Evolutionary conservation across 2,329 filamentous ascomycete species (phyloP), one percentile per base, ranked within the genome.

Genomic region (Colletotrichum tabaci): DNA sequence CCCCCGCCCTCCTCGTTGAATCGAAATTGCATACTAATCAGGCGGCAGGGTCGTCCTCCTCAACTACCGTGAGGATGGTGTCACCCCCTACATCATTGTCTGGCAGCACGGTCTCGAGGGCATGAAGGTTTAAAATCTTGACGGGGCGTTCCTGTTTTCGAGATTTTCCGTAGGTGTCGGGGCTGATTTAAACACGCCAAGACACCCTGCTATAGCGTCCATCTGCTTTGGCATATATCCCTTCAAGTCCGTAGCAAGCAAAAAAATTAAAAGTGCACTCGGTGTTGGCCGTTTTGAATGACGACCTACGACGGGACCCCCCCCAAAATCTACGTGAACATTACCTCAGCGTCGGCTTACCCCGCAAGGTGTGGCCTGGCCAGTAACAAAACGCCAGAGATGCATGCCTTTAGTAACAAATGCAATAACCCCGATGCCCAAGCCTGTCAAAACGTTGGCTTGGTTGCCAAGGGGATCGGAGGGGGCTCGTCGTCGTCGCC

Each of bases 11-110:
- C 16, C 38, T 50, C 26, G 13, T 70, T 71, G 61, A 23, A 46
- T 35, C 61, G 21, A 18, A 40, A 16, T 26, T 38, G 60, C 23
- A 40, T 47, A 5, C 58, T 57, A 35, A 62, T 18, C 18, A 10
- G 40, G 12, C 9, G 21, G 12, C 74, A 95, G 93, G 91, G 88
- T 98, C 79, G 88, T 95, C 76, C 93, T 98, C 77, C 93, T 98
- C 82, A 97, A 98, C 90, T 99, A 98, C 91, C 96, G 96, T 79
- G 95, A 98, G 84, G 96, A 98, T 79, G 96, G 96, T 83, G 84
- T 92, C 77, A 98, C 96, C 67, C 96, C 96, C 73, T 99, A 89
- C 82, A 88, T 97, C 79, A 93, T 91, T 77, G 86, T 97, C 87
- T 98, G 95, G 96, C 98, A 98, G 91, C 93, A 98, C 87, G 96